Conservation (phyloP, 1,139 yeast genomes). For the Hyphopichia wangnamkhiaoensis region DNA sequence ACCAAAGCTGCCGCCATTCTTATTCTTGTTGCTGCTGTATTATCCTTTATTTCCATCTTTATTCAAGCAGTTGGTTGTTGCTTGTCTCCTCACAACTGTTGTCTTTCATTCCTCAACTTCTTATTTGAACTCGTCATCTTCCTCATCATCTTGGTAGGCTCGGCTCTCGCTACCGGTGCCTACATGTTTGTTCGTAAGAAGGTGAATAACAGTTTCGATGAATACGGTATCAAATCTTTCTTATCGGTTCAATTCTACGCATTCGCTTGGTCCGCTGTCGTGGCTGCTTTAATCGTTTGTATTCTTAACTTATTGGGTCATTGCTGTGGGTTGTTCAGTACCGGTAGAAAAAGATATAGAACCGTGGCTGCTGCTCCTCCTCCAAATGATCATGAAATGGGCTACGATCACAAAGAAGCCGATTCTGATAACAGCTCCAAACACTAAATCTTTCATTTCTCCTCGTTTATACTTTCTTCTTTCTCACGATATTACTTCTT, state of each 20-base stretch:
- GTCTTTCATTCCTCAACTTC: conserved; percentile 43
- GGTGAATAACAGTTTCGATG: conserved; percentile 30
- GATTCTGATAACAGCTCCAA: not conserved
- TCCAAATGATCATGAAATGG: conserved; percentile 19
- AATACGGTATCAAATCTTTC: conserved; percentile 37
- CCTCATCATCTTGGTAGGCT: conserved; percentile 32
- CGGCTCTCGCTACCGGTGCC: conserved; percentile 37
- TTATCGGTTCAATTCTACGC: conserved; percentile 47
- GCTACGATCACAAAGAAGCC: conserved; percentile 24
- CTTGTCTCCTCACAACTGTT: conserved; percentile 38
- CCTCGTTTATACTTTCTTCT: not conserved
- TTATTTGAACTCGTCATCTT: conserved; percentile 34
- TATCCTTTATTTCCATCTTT: conserved; percentile 29
- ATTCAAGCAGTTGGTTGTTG: conserved; percentile 34
- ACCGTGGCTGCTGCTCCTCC: conserved; percentile 17
- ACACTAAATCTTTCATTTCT: not conserved
- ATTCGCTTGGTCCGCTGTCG: conserved; percentile 43
- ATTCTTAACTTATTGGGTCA: conserved; percentile 43
- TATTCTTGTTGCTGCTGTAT: conserved; percentile 27
- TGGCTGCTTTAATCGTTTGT: conserved; percentile 36
- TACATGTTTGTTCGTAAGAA: conserved; percentile 30
- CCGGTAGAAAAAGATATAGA: conserved; percentile 34
- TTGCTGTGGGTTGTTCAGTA: conserved; percentile 43
- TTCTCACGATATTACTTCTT: not conserved
- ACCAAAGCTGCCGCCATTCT: conserved; percentile 30